A percentile compares a stretch with the other conserved stretches of the same genome.
These are phyloP conservation scores for Morella rubra DNA, from an alignment of 306 rosid genomes.

Conservation along the genomic window DNA sequence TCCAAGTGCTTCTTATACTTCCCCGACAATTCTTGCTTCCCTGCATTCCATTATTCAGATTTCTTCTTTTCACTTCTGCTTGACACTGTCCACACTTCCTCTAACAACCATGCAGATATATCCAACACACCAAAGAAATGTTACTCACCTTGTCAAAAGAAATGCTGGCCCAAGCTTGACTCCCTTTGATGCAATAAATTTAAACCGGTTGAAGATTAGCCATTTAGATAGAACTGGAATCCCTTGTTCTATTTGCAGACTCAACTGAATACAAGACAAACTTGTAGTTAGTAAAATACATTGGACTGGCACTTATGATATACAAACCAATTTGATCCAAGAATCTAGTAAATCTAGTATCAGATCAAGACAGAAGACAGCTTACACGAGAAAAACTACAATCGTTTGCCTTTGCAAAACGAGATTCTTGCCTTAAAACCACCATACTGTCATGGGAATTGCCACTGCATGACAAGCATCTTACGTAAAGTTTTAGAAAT, in stretches of 20 bases:
- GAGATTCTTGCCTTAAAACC: conserved; percentile 82
- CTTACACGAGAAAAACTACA: conserved; percentile 69
- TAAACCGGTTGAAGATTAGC: conserved; percentile 88
- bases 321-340: conserved; percentile 16
- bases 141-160: conserved; percentile 69
- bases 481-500: conserved; percentile 33
- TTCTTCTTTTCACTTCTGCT: conserved; percentile 1
- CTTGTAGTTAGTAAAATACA: conserved; percentile 35
- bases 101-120: conserved; percentile 12
- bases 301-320: conserved; percentile 4
- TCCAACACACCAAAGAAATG: conserved; percentile 3
- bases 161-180: conserved; percentile 83
- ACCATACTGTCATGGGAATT: conserved; percentile 72
- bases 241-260: conserved; percentile 91
- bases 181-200: conserved; percentile 76
- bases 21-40: conserved; percentile 4
- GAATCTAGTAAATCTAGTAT: neutral
- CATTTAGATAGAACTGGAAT: conserved; percentile 81
- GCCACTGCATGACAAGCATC: conserved; percentile 65
- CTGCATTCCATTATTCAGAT: conserved; percentile 4
- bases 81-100: conserved; percentile 2
- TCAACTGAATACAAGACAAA: conserved; percentile 53
- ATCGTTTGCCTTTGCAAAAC: conserved; percentile 68
- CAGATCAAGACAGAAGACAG: conserved; percentile 11
- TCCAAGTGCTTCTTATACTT: neutral